Base-by-base conservation (phyloP, 2,329 filamentous ascomycete genomes). In the Xylaria sp. region DNA sequence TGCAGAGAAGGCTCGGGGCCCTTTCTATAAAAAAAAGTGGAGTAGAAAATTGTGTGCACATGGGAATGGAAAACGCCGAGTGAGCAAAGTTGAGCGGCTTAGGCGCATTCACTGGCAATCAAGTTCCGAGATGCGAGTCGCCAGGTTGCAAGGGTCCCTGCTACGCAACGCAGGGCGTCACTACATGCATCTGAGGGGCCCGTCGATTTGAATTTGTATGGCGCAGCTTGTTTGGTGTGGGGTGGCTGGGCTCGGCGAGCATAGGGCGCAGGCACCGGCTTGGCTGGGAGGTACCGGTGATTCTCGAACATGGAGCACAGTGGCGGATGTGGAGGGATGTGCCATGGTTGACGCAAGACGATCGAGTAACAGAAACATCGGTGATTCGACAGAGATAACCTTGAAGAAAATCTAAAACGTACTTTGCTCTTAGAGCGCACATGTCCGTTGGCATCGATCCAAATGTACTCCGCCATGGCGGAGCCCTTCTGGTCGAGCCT, bases 371-470 rank as follows among this genome's bases (percentile, higher is more conserved):
- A 63, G 60, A 67, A 71, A 73, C 37, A 25, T 51, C 68, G 53
- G 59, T 53, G 54, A 70, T 70, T 71, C 66, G 70, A 65, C 54
- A 59, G 56, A 69, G 62, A 68, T 66, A 71, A 68, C 41, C 17
- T 38, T 6, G 29, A 23, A 31, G 43, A 48, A 54, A 23, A 41
- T 53, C 38, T 31, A 17, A 58, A 67, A 84, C 92, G 85, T 85
- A 97, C 94, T 86, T 93, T 96, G 76, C 91, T 94, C 85, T 98
- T 99, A 77, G 93, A 97, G 74, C 95, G 93, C 72, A 91, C 86
- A 74, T 90, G 89, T 77, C 93, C 93, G 68, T 82, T 80, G 68
- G 90, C 84, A 76, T 97, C 93, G 77, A 97, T 90, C 94, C 94
- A 97, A 84, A 97, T 88, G 82, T 97, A 97, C 83, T 97, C 94